A percentile compares a stretch with the other conserved stretches of the same genome.
phyloP scores from a whole-genome alignment of 2,329 filamentous ascomycete species.

The Leptoxyphium fumago region DNA sequence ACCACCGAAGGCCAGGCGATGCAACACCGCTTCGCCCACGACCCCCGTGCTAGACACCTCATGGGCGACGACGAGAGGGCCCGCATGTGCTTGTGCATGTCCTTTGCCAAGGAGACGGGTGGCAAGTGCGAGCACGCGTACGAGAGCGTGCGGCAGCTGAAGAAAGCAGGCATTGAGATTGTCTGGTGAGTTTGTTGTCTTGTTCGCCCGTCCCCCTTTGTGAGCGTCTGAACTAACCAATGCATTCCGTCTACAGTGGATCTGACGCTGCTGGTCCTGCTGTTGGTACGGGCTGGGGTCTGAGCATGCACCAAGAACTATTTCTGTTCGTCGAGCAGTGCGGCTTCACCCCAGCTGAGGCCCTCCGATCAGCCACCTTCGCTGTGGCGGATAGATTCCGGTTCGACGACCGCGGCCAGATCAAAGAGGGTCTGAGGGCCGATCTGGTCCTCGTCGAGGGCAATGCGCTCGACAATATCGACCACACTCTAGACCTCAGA shows the following conservation, averaged over 20 bases:
- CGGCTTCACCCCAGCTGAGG: constrained; percentile 29
- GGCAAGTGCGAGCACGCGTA: constrained; percentile 27
- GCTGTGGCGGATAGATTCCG: constrained; percentile 26
- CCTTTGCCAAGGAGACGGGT: constrained; percentile 17
- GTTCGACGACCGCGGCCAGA: constrained; percentile 26
- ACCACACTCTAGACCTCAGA: constrained; percentile 26
- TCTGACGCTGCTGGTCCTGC: constrained; percentile 29
- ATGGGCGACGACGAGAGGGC: constrained; percentile 21
- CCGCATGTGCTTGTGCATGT: constrained; percentile 28
- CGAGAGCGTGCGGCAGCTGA: constrained; percentile 26
- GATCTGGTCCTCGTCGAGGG: constrained; percentile 31
- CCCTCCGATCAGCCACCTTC: constrained; percentile 26
- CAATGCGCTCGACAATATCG: constrained; percentile 27
- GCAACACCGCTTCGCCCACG: constrained; percentile 27
- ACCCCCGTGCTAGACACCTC: constrained; percentile 20
- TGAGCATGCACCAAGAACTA: constrained; percentile 29
- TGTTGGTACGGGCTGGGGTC: constrained; percentile 29
- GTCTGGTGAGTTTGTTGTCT: constrained; percentile 22
- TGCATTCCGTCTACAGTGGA: constrained; percentile 16
- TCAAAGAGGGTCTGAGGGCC: constrained; percentile 26
- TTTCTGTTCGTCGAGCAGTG: constrained; percentile 26
- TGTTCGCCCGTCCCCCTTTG: too few species aligned
- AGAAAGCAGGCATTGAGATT: constrained; percentile 26
- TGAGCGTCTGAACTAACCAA: too few species aligned
- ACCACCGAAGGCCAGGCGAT: constrained; percentile 26